phyloP scores from a whole-genome alignment of 257 asterid genomes.

The Cinchona pubescens region DNA sequence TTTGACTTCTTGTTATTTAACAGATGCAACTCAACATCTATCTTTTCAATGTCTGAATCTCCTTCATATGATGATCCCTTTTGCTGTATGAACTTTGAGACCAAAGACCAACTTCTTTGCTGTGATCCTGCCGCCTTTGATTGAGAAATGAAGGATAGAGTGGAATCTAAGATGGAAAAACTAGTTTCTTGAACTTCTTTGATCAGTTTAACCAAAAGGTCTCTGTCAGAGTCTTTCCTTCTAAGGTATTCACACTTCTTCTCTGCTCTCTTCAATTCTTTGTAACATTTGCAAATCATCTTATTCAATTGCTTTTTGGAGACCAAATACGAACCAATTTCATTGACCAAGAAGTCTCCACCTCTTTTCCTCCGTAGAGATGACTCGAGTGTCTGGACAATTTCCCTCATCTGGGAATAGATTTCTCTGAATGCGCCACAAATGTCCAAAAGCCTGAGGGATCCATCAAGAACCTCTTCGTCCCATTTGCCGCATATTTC shows the following conservation, averaged over 20 bases:
- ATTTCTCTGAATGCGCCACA: slow-evolving; percentile 27
- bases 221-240: not conserved
- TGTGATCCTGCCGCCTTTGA: slow-evolving; percentile 3
- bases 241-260: not conserved
- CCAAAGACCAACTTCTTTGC: slow-evolving; percentile 24
- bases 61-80: not conserved
- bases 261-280: slow-evolving; percentile 13
- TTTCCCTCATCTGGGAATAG: slow-evolving; percentile 27
- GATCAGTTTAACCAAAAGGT: slow-evolving; percentile 10
- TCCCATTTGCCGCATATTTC: slow-evolving; percentile 11
- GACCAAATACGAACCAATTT: slow-evolving; percentile 18
- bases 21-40: not conserved
- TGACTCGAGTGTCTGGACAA: slow-evolving; percentile 34
- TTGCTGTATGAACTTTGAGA: slow-evolving; percentile 28
- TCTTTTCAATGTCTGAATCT: not conserved
- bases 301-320: slow-evolving; percentile 27
- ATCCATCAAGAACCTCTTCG: slow-evolving; percentile 30
- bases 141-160: slow-evolving; percentile 23
- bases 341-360: not conserved
- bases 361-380: slow-evolving; percentile 31
- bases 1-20: not conserved
- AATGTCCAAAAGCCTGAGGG: slow-evolving; percentile 31
- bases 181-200: slow-evolving; percentile 28
- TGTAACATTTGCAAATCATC: slow-evolving; percentile 29
- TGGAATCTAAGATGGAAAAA: slow-evolving; percentile 18